A percentile compares a stretch with the other conserved stretches of the same genome.
These are phyloP conservation scores for Colletotrichum gigasporum DNA, from an alignment of 2,329 filamentous ascomycete genomes.

Conservation along the genomic window DNA sequence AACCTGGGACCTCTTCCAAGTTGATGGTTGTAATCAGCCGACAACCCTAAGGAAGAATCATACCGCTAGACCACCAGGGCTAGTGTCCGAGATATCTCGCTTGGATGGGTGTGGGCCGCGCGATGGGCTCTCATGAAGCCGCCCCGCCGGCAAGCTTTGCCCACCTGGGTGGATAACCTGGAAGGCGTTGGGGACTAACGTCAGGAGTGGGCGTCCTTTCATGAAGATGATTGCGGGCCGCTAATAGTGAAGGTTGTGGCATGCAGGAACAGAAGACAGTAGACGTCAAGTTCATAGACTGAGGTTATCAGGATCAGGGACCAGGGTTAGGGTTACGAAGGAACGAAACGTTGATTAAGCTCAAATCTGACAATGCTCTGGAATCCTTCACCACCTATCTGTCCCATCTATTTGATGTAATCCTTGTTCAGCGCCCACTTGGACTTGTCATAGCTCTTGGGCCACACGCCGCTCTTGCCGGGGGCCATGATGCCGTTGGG, in stretches of 20 bases:
- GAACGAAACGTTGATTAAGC: no score
- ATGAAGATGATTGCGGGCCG: no score
- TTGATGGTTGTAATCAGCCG: accelerated
- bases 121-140: accelerated
- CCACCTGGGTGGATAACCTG: no score
- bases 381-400: neutral
- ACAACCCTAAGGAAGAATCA: slow-evolving; percentile 28
- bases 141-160: neutral
- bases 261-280: no score
- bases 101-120: accelerated
- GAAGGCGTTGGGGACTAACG: no score
- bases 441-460: slow-evolving; percentile 33
- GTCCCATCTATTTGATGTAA: slow-evolving; percentile 14
- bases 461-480: slow-evolving; percentile 48
- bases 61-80: slow-evolving; percentile 30
- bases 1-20: slow-evolving; percentile 28
- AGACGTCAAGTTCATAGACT: no score
- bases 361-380: neutral
- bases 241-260: no score
- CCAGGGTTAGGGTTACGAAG: no score
- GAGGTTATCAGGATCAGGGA: neutral
- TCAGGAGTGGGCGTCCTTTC: no score
- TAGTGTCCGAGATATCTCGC: neutral
- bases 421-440: slow-evolving; percentile 19
- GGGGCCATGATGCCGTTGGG: slow-evolving; percentile 49